phyloP scores from a whole-genome alignment of 2,329 filamentous ascomycete species.

The Rhynchosporium graminicola region DNA sequence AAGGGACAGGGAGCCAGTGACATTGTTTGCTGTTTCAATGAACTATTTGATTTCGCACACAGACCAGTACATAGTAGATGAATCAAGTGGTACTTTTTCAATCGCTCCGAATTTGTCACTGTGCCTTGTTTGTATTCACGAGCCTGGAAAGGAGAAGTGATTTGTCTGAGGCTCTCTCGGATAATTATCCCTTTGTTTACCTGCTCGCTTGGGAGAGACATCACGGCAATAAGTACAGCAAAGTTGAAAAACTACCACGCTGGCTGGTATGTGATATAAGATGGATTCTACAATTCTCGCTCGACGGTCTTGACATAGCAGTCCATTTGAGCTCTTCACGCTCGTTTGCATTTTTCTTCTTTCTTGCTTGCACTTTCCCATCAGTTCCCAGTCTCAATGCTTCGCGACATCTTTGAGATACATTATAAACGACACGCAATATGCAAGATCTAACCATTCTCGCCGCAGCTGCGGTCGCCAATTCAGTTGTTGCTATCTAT shows the following conservation, averaged over 20 bases:
- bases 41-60: slow-evolving; percentile 24
- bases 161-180: slow-evolving; percentile 9
- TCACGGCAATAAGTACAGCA: neutral
- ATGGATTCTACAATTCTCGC: neutral
- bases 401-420: too few relatives aligned
- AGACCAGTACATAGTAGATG: slow-evolving; percentile 33
- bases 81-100: slow-evolving; percentile 25
- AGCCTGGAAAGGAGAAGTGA: neutral
- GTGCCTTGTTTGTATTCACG: slow-evolving; percentile 6
- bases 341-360: neutral
- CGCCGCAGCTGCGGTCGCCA: slow-evolving; percentile 21
- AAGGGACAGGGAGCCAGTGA: neutral
- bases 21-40: slow-evolving; percentile 8
- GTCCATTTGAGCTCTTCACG: slow-evolving; percentile 3
- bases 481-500: slow-evolving; percentile 14
- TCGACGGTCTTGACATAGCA: neutral
- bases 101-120: slow-evolving; percentile 11
- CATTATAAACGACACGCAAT: neutral
- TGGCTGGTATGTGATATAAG: neutral
- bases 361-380: too few relatives aligned
- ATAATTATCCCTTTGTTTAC: neutral
- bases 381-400: too few relatives aligned
- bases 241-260: neutral
- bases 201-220: slow-evolving; percentile 11
- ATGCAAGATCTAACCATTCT: slow-evolving; percentile 28